These are phyloP conservation scores for Nevesoporus exiguus DNA, from an alignment of 768 basidiomycete genomes.

Conservation along the genomic window DNA sequence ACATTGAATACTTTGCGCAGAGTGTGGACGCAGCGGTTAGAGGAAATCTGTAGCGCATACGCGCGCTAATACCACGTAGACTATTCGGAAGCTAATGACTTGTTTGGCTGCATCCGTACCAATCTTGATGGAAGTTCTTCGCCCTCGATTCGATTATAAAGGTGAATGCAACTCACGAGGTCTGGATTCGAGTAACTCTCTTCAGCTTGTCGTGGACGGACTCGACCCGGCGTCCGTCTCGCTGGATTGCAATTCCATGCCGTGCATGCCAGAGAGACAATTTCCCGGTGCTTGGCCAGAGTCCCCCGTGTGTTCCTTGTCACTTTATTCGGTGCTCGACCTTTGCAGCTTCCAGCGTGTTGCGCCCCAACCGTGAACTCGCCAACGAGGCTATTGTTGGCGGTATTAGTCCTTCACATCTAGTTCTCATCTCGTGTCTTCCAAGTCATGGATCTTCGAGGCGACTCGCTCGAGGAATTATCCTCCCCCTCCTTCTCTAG, in stretches of 20 bases:
- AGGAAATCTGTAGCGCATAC: constrained; percentile 55
- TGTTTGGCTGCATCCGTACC: constrained; percentile 22
- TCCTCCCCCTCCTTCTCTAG: not conserved
- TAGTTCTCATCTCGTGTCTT: not conserved
- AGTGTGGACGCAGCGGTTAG: constrained; percentile 80
- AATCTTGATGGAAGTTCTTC: constrained; percentile 18
- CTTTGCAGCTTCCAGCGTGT: not conserved
- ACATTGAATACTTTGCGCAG: constrained; percentile 89
- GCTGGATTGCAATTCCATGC: constrained; percentile 22
- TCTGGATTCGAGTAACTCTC: constrained; percentile 5
- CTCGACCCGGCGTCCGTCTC: not conserved
- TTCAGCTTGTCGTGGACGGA: not conserved
- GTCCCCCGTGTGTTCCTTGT: constrained; percentile 14
- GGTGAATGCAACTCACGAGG: constrained; percentile 8
- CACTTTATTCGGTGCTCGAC: not conserved
- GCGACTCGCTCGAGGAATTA: constrained; percentile 16
- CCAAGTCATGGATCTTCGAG: constrained; percentile 19
- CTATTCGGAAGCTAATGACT: constrained; percentile 21
- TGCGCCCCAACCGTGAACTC: constrained; percentile 2
- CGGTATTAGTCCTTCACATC: not conserved
- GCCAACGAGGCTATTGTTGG: not conserved
- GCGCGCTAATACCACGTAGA: constrained; percentile 23
- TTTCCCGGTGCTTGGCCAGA: constrained; percentile 27
- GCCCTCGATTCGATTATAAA: constrained; percentile 19
- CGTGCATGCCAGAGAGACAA: constrained; percentile 15